Evolutionary conservation across 345 rosid genomes (phyloP).

Genomic region (Heritiera littoralis): DNA sequence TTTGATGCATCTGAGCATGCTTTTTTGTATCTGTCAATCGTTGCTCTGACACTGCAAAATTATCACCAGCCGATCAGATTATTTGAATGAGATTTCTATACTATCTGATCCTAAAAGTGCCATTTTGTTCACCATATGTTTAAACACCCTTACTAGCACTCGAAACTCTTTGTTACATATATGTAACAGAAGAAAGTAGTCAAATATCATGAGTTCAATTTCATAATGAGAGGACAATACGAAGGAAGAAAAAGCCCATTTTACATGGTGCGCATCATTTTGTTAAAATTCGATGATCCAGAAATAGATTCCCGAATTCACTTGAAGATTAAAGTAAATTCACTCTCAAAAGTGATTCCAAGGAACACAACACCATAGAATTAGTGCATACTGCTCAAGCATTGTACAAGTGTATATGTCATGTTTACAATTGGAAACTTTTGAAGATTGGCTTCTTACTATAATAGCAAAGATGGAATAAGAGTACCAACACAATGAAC

Average conservation of each 20-base stretch:
- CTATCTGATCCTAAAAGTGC: not conserved
- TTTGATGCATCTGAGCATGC: constrained; percentile 59
- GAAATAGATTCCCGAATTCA: not conserved
- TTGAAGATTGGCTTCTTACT: not conserved
- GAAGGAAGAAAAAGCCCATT: not conserved
- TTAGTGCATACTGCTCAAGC: not conserved
- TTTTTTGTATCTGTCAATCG: constrained; percentile 92
- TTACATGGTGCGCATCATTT: not conserved
- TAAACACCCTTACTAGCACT: not conserved
- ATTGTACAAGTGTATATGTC: not conserved
- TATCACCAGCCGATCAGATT: not conserved
- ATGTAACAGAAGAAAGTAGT: not conserved
- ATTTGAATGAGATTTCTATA: not conserved
- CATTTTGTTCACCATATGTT: not conserved
- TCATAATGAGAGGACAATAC: not conserved
- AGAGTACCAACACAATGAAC: not conserved
- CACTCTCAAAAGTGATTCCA: not conserved
- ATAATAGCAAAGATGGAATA: not conserved
- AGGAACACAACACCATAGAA: not conserved
- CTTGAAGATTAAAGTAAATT: not conserved
- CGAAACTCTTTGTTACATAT: not conserved
- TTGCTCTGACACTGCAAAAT: constrained; percentile 66
- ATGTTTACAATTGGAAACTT: not conserved
- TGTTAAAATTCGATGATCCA: not conserved
- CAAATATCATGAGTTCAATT: not conserved